A percentile compares a stretch with the other conserved stretches of the same genome.
phyloP scores from a whole-genome alignment of 306 rosid genomes.

The Castanea sativa region DNA sequence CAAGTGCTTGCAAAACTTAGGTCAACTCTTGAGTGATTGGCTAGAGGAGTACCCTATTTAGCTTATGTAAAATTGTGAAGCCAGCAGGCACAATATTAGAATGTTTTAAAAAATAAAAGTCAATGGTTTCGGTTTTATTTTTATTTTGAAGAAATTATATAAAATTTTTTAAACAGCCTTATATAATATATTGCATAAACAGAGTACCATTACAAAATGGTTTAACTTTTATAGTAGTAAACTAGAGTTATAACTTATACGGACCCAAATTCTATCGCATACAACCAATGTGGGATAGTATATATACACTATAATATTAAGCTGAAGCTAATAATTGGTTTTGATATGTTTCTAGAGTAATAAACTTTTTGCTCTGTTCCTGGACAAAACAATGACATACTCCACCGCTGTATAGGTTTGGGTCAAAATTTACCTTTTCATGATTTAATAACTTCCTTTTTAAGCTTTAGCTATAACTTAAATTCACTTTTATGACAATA shows the following conservation, averaged over 20 bases:
- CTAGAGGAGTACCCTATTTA: too few species aligned
- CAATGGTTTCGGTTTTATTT: too few species aligned
- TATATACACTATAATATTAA: not conserved
- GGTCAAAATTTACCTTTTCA: not conserved
- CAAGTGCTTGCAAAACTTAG: too few species aligned
- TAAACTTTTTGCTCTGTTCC: constrained; percentile 76
- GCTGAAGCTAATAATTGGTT: not conserved
- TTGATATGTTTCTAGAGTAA: constrained; percentile 60
- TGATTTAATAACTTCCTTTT: not conserved
- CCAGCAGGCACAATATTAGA: too few species aligned
- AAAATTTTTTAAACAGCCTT: too few species aligned
- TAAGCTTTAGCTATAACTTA: not conserved
- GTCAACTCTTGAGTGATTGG: too few species aligned
- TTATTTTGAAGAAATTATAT: too few species aligned
- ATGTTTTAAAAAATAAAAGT: too few species aligned
- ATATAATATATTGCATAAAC: too few species aligned
- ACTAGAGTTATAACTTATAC: too few species aligned
- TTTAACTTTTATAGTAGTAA: fast-evolving
- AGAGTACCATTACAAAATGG: fast-evolving
- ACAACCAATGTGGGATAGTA: too few species aligned
- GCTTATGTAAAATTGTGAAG: too few species aligned
- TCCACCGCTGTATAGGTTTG: constrained; percentile 83
- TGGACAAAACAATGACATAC: constrained; percentile 86
- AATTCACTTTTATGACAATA: not conserved
- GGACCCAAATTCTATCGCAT: fast-evolving